Evolutionary conservation across 148 eudicot species (phyloP), one percentile per base, ranked within the genome.

Genomic region (Rhododendron henanense): DNA sequence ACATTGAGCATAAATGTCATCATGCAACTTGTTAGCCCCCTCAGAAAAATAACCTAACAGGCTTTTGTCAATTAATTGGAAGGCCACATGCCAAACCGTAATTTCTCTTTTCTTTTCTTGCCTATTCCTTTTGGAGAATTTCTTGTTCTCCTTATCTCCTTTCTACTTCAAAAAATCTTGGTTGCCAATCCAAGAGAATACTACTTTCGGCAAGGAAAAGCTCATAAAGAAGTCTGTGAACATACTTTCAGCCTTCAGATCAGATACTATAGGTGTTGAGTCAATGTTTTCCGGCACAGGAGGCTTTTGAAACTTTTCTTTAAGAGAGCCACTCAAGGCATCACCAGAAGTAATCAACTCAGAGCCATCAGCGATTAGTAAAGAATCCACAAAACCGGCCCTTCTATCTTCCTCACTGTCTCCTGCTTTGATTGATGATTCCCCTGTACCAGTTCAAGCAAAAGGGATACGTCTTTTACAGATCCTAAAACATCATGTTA

Each of bases 311-410:
- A 82, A 74, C 88, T 85, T 88, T 84, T 88, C 90, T 81, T 89
- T 80, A 37, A 78, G 74, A 85, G 87, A 85, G 84, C 79, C 84
- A 85, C 78, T 84, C 48, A 67, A 85, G 78, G 53, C 76, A 48
- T 86, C 90, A 84, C 33, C 89, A 81, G 88, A 81, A 84, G 78
- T 78, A 86, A 44, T 45, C 55, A 84, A 55, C 76, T 86, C 91
- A 44, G 91, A 78, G 53, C 86, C 82, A 48, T 91, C 89, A 50
- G 63, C 83, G 76, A 91, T 88, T 84, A 96, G 80, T 48, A 96
- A 88, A 47, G 97, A 92, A 84, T 93, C 93, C 84, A 96, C 94
- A 92, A 96, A 96, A 85, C 87, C 94, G 81, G 91, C 88, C 87
- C 95, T 93, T 85, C 99, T 93, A 86, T 90, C 93, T 82, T 90